A percentile compares a stretch with the other conserved stretches of the same genome.
These are phyloP conservation scores for Rhodosporidiobolus sp. DNA, from an alignment of 768 basidiomycete species.

Conservation along the genomic window DNA sequence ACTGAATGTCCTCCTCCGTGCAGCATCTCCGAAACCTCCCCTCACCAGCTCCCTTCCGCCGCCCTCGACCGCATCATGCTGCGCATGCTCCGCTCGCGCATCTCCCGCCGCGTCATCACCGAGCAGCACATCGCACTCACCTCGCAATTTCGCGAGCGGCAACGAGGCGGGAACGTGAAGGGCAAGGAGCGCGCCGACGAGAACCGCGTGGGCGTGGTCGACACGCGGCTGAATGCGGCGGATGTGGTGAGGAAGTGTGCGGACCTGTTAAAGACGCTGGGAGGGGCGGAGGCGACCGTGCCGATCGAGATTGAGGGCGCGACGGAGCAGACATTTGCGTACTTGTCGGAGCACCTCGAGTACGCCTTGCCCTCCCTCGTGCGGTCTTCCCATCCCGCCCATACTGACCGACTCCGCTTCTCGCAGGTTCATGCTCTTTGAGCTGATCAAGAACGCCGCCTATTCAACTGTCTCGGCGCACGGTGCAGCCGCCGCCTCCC, in stretches of 20 bases:
- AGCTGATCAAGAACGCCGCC: constrained; percentile 70
- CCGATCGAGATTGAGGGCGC: constrained; percentile 76
- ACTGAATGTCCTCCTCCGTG: constrained; percentile 41
- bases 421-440: constrained; percentile 70
- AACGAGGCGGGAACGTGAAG: constrained; percentile 45
- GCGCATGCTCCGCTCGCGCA: constrained; percentile 84
- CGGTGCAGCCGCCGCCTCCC: constrained; percentile 34
- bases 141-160: constrained; percentile 53
- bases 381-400: constrained; percentile 43
- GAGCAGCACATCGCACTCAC: constrained; percentile 86
- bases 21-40: constrained; percentile 79
- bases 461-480: constrained; percentile 51
- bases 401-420: constrained; percentile 39
- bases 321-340: constrained; percentile 66
- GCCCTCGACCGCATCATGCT: constrained; percentile 81
- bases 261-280: constrained; percentile 55
- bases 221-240: constrained; percentile 67
- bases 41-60: constrained; percentile 72
- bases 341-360: constrained; percentile 80
- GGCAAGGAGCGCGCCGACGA: constrained; percentile 54
- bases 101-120: constrained; percentile 80
- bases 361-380: constrained; percentile 49
- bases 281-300: constrained; percentile 41
- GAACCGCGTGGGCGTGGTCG: constrained; percentile 70
- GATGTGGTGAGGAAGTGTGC: constrained; percentile 69